Evolutionary conservation across 768 basidiomycete species (phyloP), one percentile per base, ranked within the genome.

Genomic region (Strobilomyces echinocephalus): DNA sequence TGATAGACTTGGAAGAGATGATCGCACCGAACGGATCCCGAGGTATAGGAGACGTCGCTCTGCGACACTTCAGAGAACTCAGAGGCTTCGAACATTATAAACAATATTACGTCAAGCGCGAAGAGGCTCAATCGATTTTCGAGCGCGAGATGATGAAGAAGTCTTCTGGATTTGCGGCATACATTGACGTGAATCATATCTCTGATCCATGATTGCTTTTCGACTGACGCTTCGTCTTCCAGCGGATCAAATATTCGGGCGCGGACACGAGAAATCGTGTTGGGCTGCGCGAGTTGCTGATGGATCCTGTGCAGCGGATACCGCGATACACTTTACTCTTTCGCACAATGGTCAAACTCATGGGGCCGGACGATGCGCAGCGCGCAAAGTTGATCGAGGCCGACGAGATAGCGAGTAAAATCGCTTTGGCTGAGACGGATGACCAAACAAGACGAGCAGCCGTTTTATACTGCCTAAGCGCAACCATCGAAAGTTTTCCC

Each of bases 261-360:
- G 74, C 82, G 20, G 90, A 90, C 59, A 69, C 78, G 30, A 79
- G 79, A 61, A 93, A 90, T 66, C 88, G 92, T 38, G 81, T 95
- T 52, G 93, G 91, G 41, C 75, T 97, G 50, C 81, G 94, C 26
- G 94, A 95, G 67, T 80, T 97, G 46, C 78, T 97, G 20, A 95
- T 95, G 85, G 95, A 98, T 60, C 95, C 95, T 15, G 91, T 97
- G 6, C 95, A 98, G 64, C 84, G 95, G 33, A 92, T 98, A 63
- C 94, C 95, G 5, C 79, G 95, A 59, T 97, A 97, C 71, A 95
- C 92, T 1, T 76, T 98, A 24, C 78, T 98, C 59, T 91, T 95
- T 70, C 87, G 91, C 54, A 89, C 80, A 6, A 98, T 98, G 87
- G 74, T 95, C 64, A 92, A 94, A 70, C 80, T 89, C 63, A 90